A percentile compares a stretch with the other conserved stretches of the same genome.
Evolutionary conservation across 371 early-diverging fungal species (phyloP).

Genomic region (Apophysomyces ossiformis): DNA sequence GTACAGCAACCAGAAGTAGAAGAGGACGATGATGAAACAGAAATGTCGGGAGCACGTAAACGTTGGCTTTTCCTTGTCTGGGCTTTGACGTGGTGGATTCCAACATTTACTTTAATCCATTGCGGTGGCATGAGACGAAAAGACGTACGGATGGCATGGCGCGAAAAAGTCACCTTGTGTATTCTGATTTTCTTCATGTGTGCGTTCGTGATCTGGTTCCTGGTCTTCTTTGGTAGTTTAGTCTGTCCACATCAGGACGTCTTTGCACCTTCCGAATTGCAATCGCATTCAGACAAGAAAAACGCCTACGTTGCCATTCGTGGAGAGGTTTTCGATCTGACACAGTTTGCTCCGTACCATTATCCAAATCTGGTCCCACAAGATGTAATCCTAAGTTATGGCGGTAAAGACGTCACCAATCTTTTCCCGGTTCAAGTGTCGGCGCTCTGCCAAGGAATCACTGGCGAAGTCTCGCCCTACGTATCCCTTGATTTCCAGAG

Average conservation of each 20-base stretch:
- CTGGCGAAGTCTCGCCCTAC: constrained; percentile 31
- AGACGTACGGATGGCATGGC: constrained; percentile 94
- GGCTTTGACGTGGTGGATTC: constrained; percentile 90
- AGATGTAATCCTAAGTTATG: constrained; percentile 61
- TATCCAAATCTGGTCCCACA: constrained; percentile 55
- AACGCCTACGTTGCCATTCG: constrained; percentile 65
- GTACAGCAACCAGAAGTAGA: constrained; percentile 44
- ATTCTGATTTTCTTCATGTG: constrained; percentile 84
- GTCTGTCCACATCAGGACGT: constrained; percentile 88
- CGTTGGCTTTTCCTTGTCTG: constrained; percentile 88
- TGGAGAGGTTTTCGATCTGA: constrained; percentile 77
- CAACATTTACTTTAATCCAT: constrained; percentile 62
- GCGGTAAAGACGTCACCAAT: constrained; percentile 66
- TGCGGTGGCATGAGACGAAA: constrained; percentile 80
- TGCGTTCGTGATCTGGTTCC: constrained; percentile 85
- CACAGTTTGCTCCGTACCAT: constrained; percentile 63
- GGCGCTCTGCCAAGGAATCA: constrained; percentile 44
- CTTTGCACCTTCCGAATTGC: constrained; percentile 64
- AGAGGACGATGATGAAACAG: constrained; percentile 30
- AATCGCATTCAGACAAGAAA: constrained; percentile 45
- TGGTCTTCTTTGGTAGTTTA: constrained; percentile 84
- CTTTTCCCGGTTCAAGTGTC: constrained; percentile 82
- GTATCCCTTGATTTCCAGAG: constrained; percentile 45
- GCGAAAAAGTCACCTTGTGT: constrained; percentile 95
- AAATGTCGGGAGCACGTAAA: constrained; percentile 52